Percentiles rank a stretch among this genome's conserved stretches.
Evolutionary conservation across 2,329 filamentous ascomycete genomes (phyloP).

Genomic region (Fusarium neocosmosporiellum): DNA sequence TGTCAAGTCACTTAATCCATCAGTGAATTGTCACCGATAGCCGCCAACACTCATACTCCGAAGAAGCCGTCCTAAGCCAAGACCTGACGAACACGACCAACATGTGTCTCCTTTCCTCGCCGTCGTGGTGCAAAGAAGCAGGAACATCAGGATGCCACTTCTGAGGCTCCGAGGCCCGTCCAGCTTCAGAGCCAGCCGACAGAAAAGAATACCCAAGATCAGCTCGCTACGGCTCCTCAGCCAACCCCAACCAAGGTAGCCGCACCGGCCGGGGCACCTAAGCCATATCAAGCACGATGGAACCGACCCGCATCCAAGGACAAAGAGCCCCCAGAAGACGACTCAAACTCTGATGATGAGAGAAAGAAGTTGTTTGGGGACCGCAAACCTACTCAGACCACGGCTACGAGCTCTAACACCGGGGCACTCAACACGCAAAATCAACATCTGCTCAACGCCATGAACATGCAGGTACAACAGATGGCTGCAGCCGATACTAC

Average conservation of each 20-base stretch:
- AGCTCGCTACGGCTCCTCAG: background rate
- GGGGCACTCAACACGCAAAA: background rate
- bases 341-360: background rate
- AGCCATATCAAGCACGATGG: background rate
- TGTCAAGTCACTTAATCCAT: background rate
- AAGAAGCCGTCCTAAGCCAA: background rate
- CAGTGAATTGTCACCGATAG: background rate
- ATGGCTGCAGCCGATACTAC: background rate
- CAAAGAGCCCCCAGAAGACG: background rate
- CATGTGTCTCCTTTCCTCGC: background rate
- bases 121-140: background rate
- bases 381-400: background rate
- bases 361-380: background rate
- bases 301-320: background rate
- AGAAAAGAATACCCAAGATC: background rate
- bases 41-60: fast-evolving
- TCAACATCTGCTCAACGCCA: background rate
- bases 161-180: background rate
- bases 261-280: background rate
- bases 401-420: background rate
- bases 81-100: background rate
- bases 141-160: background rate
- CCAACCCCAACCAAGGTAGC: background rate
- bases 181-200: background rate
- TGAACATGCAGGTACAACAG: background rate